Base-by-base conservation (phyloP, 805 yeast genomes). In the Osmozyma mogii region DNA sequence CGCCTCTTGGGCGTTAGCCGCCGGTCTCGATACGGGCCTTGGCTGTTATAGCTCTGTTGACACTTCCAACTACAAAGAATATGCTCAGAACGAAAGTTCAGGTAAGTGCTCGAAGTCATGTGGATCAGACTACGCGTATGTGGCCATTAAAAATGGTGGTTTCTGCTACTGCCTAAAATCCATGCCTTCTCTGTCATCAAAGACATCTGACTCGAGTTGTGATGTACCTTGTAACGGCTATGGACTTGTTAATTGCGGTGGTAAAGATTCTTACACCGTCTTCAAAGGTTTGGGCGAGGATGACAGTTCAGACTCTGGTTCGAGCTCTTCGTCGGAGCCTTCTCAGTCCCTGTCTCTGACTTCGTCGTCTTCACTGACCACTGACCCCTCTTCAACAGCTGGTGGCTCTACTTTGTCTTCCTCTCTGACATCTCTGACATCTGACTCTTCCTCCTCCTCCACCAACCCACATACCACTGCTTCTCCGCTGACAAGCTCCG, bases 101-200 rank as follows among this genome's bases (percentile, higher is more conserved):
- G 41, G 49, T 5, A 36, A 33, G 19, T 65, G 71, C 42, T 40
- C 50, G 4, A 28, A 24, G 1, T 24, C 34, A 11, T 65, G 71
- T 38, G 43, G 44, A 18, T 26, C 50, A 5, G 40, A 38, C 24
- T 59, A 55, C 30, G 52, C 62, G 4, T 65, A 58, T 36, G 49
- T 59, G 27, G 71, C 68, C 24, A 19, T 64, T 21, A 44, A 39
- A 17, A 39, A 50, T 28, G 70, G 69, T 9, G 41, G 42, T 24
- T 43, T 45, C n/a, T 65, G 71, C 38, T 53, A 44, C 38, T 65
- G 71, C 38, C 56, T 65, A 31, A 37, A 40, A 17, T 25, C 45
- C 5, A 34, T 45, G 20, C 71, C 71, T 3, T 6, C 34, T n/a
- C n/a, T n/a, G n/a, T n/a, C 9, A 11, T 26, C 17, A 16, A 27